Evolutionary conservation across 1,139 yeast genomes (phyloP).

Genomic region (Pichia cactophila): DNA sequence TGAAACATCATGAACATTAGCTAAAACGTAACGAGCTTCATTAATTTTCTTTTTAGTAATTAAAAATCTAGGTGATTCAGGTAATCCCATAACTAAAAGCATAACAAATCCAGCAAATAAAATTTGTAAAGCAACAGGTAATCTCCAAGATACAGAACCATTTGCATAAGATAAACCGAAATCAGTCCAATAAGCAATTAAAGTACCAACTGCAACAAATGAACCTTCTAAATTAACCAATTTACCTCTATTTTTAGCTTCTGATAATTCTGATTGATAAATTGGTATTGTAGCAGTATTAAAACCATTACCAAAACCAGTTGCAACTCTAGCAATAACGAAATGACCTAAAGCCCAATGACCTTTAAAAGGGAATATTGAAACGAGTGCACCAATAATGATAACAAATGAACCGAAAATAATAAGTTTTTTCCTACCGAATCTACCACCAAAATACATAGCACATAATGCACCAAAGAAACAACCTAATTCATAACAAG

Average conservation of each 20-base stretch:
- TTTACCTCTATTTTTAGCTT: constrained; percentile 64
- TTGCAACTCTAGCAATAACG: constrained; percentile 42
- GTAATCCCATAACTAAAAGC: constrained; percentile 23
- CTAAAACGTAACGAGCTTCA: constrained; percentile 44
- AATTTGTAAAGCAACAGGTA: constrained; percentile 40
- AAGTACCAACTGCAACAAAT: constrained; percentile 33
- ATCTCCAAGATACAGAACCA: constrained; percentile 43
- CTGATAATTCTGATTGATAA: constrained; percentile 75
- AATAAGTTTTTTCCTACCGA: constrained; percentile 63
- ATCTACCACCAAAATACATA: constrained; percentile 51
- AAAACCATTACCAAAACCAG: constrained; percentile 77
- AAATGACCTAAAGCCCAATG: constrained; percentile 47
- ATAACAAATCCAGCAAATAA: constrained; percentile 34
- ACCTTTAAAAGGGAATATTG: constrained; percentile 48
- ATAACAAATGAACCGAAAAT: constrained; percentile 52
- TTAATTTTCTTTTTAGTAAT: constrained; percentile 40
- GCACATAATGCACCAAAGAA: constrained; percentile 64
- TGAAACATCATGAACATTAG: constrained; percentile 31
- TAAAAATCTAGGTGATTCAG: constrained; percentile 72
- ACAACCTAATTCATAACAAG: constrained; percentile 73
- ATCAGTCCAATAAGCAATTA: constrained; percentile 73
- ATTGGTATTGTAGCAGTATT: constrained; percentile 77
- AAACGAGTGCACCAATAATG: constrained; percentile 56
- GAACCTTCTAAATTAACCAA: constrained; percentile 67
- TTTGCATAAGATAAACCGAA: constrained; percentile 58